Base-by-base conservation (phyloP, 306 rosid species). In the Trifolium fragiferum region DNA sequence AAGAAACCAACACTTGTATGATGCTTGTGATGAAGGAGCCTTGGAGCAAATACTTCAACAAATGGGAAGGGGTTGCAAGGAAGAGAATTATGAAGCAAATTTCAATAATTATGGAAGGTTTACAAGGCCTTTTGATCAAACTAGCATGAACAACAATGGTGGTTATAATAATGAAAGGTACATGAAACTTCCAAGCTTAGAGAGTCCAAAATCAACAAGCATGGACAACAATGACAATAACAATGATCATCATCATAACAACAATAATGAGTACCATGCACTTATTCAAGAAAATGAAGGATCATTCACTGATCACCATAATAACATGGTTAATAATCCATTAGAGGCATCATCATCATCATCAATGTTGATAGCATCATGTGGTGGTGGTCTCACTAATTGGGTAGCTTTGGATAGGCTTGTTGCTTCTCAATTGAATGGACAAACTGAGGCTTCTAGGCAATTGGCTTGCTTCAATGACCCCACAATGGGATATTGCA, bases 321-420 rank as follows among this genome's bases (percentile, higher is more conserved):
- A 85, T 69, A 79, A 50, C 80, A 46, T 81, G 66, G 80, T 57
- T 73, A 71, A 75, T 9, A 68, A 67, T 8, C 74, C 78, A 47
- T 33, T 78, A 57, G 83, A 78, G 27, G 63, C 78, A 20, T 23
- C 76, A 73, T 41, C 77, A 73, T 41, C 77, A 70, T 80, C 83
- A 63, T 63, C 47, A 35, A 65, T 65, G 50, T 43, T 59, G 23
- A 53, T 53, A 53, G 14, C 59, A 8, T 53, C 27, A 18, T 19
- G 59, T 53, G 59, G 19, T n/a, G 61, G 69, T 10, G 81, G 86
- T 3, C 83, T 90, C 47, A 69, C 92, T 55, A 86, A 77, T 80
- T 94, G 98, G 98, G 89, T 82, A 11, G 84, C 91, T 0, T 76
- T 94, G 23, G 98, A 94, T 75, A 84, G 92, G n/a, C 83, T 94